Base-by-base conservation (phyloP, 768 basidiomycete species). In the Chalciporus pseudorubinellus region DNA sequence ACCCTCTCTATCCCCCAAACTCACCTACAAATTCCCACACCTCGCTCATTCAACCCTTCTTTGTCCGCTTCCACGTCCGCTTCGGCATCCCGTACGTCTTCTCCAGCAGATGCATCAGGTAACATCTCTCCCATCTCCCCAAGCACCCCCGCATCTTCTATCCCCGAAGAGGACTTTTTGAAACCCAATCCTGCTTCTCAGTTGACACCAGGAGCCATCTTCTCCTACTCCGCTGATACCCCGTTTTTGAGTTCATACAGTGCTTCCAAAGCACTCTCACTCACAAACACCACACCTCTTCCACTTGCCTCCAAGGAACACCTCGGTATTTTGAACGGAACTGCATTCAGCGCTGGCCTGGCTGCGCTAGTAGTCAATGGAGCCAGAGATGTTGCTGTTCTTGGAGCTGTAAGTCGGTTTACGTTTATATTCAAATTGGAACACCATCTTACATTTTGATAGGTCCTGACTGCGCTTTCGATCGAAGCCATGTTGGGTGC, bases 281-380 rank as follows among this genome's bases (percentile, higher is more conserved):
- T 74, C 19, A 84, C 88, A 55, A 70, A 75, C 33, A 80, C 91
- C 22, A 68, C 75, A 39, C 86, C 89, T 2, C 75, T 92, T 48
- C 70, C 80, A 21, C 79, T 90, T 16, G 79, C 75, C 3, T 84
- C 83, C 14, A 91, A 91, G 67, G 89, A 91, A 48, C 88, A 89
- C 56, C 77, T 90, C 13, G 89, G 89, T 12, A 81, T 91, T 46
- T 70, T 90, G 38, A 94, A 94, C 63, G 92, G 92, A 44, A 92
- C 91, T 1, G 88, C 89, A 0, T 92, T 92, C 69, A 88, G 86
- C 29, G 83, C 91, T 0, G 83, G 88, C 7, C 80, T 90, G n/a
- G 87, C 82, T 4, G 76, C 85, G 7, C 76, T 94, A 14, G 88
- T 85, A 9, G 70, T 91, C 47, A 79, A 83, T 57, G 87, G 89